Evolutionary conservation across 192 early-diverging fungal species (phyloP).

Genomic region (Coemansia sp.): DNA sequence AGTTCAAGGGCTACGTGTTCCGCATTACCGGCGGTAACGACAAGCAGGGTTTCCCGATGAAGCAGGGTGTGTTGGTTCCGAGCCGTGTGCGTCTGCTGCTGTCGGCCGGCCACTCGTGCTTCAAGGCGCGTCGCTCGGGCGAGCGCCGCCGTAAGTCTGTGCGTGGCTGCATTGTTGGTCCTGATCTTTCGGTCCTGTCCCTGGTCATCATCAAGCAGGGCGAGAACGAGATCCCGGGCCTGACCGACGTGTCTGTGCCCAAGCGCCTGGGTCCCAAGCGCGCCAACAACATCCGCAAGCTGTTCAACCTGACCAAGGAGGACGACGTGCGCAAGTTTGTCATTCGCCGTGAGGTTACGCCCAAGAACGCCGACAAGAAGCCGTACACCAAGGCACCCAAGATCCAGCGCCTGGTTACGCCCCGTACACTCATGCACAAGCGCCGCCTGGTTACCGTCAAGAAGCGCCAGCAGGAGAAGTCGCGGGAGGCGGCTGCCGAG

Average conservation of each 20-base stretch:
- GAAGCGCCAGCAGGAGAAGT: constrained; percentile 76
- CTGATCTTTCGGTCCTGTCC: constrained; percentile 92
- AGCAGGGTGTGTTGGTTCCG: constrained; percentile 91
- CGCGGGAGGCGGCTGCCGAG: constrained; percentile 66
- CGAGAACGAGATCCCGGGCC: constrained; percentile 90
- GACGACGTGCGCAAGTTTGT: constrained; percentile 99
- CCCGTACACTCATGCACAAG: constrained; percentile 95
- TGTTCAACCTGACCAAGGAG: constrained; percentile 97
- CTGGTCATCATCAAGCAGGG: constrained; percentile 96
- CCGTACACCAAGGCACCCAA: constrained; percentile 91
- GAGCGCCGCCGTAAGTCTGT: constrained; percentile 99
- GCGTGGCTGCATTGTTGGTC: constrained; percentile 96
- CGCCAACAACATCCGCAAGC: constrained; percentile 97
- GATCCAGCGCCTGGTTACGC: constrained; percentile 98
- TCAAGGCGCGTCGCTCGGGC: constrained; percentile 93
- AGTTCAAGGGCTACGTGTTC: constrained; percentile 99
- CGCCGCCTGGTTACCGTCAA: constrained; percentile 85
- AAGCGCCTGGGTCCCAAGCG: constrained; percentile 99
- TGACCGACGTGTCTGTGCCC: constrained; percentile 89
- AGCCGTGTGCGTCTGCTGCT: constrained; percentile 78
- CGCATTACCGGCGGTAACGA: constrained; percentile 99
- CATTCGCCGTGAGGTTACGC: constrained; percentile 89
- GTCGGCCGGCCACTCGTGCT: constrained; percentile 97
- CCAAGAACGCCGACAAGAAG: constrained; percentile 89
- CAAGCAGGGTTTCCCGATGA: constrained; percentile 99